Base-by-base conservation (phyloP, 805 yeast genomes). In the Komagataella ulmi region DNA sequence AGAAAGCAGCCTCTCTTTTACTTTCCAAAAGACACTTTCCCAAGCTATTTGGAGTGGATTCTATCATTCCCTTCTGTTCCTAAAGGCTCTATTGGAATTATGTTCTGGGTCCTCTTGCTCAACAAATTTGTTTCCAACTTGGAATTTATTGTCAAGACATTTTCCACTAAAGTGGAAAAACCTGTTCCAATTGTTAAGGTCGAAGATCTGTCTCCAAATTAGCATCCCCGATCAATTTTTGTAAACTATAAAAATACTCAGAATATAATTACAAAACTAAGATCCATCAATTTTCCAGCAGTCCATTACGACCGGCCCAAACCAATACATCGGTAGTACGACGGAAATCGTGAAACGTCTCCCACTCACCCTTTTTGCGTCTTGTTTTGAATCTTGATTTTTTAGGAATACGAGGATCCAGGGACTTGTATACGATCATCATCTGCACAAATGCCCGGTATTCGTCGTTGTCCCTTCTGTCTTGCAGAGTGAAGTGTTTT, bases 61-160 rank as follows among this genome's bases (percentile, higher is more conserved):
- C 62, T 85, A 49, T 75, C 85, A n/a, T 66, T 84, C 48, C 88
- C 90, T 1, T 76, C 79, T 50, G 75, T 83, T n/a, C 75, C 77
- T 1, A 61, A 66, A 17, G 88, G 88, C 10, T 74, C 84, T 0
- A 70, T 84, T 17, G 85, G 88, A 1, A 72, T 79, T 47, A 71
- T 78, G 6, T 66, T 72, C 4, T 80, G 84, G 86, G 71, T 76
- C 64, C 76, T 71, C 57, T 66, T 73, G 47, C 46, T 64, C 14
- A 59, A 60, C 21, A 54, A 57, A 24, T 51, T 65, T 18, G 48
- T 62, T 45, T 44, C 54, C 52, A 57, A 63, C 6, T 51, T 64
- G 10, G 60, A 61, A 24, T 61, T 62, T 51, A 55, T 65, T 19
- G 17, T 64, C 24, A 55, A 54, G 45, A 43, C 54, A 2, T 43